A percentile compares a stretch with the other conserved stretches of the same genome.
Evolutionary conservation across 2,329 filamentous ascomycete species (phyloP).

Genomic region (Exophiala sideris): DNA sequence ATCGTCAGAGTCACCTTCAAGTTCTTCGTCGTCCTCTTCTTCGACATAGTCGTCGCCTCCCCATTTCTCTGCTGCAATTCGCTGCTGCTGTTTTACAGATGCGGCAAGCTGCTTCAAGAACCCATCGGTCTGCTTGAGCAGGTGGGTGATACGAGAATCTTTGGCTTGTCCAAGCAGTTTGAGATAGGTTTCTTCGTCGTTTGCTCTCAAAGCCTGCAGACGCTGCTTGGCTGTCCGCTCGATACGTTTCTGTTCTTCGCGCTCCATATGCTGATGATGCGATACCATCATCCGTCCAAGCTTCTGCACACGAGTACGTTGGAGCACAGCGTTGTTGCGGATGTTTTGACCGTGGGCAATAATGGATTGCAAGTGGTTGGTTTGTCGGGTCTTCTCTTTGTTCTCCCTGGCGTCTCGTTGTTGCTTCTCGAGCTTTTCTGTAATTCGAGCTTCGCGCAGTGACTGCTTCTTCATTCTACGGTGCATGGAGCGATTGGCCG

Average conservation of each 20-base stretch:
- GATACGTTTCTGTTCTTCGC: slow-evolving; percentile 97
- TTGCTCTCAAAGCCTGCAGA: slow-evolving; percentile 96
- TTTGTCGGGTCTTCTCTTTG: slow-evolving; percentile 96
- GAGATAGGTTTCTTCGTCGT: slow-evolving; percentile 98
- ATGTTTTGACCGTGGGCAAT: slow-evolving; percentile 78
- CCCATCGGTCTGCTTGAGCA: slow-evolving; percentile 94
- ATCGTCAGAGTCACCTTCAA: slow-evolving; percentile 63
- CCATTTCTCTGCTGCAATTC: slow-evolving; percentile 74
- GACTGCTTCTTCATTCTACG: slow-evolving; percentile 97
- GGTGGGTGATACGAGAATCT: slow-evolving; percentile 96
- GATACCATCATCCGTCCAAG: slow-evolving; percentile 82
- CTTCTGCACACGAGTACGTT: slow-evolving; percentile 75
- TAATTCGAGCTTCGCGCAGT: slow-evolving; percentile 89
- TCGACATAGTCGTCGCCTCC: slow-evolving; percentile 59
- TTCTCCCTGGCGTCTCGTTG: slow-evolving; percentile 94
- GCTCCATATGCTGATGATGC: slow-evolving; percentile 95
- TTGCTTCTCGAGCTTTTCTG: slow-evolving; percentile 98
- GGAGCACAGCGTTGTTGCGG: slow-evolving; percentile 61
- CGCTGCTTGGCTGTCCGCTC: slow-evolving; percentile 98
- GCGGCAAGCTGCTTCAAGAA: slow-evolving; percentile 94
- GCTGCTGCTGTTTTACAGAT: slow-evolving; percentile 91
- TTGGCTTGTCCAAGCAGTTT: slow-evolving; percentile 97
- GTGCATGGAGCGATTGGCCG: slow-evolving; percentile 85
- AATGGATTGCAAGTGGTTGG: slow-evolving; percentile 85
- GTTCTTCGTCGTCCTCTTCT: slow-evolving; percentile 60